A percentile compares a stretch with the other conserved stretches of the same genome.
Evolutionary conservation across 2,329 filamentous ascomycete genomes (phyloP).

Genomic region (Fusarium nisikadoi): DNA sequence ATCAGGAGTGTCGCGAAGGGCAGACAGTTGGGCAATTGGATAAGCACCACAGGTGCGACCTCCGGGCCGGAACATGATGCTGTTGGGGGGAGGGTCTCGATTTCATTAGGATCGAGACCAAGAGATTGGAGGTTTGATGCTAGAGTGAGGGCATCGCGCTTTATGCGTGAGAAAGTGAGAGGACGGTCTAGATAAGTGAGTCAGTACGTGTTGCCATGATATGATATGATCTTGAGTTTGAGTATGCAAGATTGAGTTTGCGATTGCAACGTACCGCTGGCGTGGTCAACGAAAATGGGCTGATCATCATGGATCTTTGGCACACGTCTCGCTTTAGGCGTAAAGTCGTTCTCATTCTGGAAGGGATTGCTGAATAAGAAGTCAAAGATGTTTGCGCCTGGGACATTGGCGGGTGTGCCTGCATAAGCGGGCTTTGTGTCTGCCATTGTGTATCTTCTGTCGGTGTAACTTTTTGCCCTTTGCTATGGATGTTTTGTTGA

Average conservation of each 20-base stretch:
- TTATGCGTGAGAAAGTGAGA: conserved; percentile 50
- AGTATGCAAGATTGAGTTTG: background rate
- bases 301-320: conserved; percentile 47
- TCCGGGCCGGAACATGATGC: conserved; percentile 52
- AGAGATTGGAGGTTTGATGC: conserved; percentile 50
- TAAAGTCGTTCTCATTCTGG: conserved; percentile 43
- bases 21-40: conserved; percentile 56
- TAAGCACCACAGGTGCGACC: conserved; percentile 54
- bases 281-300: conserved; percentile 55
- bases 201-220: conserved; percentile 9
- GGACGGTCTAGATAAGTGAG: conserved; percentile 46
- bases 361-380: conserved; percentile 54
- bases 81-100: conserved; percentile 52
- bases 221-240: background rate
- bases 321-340: conserved; percentile 45
- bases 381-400: conserved; percentile 49
- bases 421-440: conserved; percentile 26
- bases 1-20: conserved; percentile 51
- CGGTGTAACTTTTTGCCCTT: background rate
- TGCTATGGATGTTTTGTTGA: background rate
- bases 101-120: conserved; percentile 49
- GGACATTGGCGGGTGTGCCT: conserved; percentile 31
- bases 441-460: conserved; percentile 15
- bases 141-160: conserved; percentile 50
- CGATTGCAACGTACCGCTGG: conserved; percentile 47